Conservation (phyloP, 331 rosid genomes). For the Pyrus hybrid region DNA sequence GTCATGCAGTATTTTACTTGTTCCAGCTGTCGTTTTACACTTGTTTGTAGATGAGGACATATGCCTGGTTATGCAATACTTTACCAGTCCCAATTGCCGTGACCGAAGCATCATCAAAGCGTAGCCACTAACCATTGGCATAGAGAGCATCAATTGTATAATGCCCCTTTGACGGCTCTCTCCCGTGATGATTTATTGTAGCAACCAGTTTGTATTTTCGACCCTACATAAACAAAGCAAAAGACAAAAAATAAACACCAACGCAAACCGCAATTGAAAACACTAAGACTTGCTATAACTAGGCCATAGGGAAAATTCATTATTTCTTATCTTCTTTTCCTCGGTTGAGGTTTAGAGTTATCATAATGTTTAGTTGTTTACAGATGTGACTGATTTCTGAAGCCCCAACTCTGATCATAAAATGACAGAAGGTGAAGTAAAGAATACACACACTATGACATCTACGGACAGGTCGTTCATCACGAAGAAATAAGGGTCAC, state of each 20-base stretch:
- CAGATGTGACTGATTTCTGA: neutral
- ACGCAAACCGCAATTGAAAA: neutral
- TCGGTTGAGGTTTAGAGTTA: neutral
- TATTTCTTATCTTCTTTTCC: neutral
- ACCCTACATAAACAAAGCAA: conserved; percentile 17
- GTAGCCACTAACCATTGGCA: conserved; percentile 67
- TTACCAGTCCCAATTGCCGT: conserved; percentile 45
- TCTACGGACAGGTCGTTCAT: neutral
- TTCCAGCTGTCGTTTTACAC: conserved; percentile 19
- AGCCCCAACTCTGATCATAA: neutral
- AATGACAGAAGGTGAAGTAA: neutral
- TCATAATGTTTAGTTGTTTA: neutral
- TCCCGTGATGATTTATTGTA: conserved; percentile 91
- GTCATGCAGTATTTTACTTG: conserved; percentile 52
- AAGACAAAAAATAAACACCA: neutral
- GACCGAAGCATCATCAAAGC: conserved; percentile 82
- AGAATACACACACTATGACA: neutral
- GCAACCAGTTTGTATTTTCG: conserved; percentile 86
- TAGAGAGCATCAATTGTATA: conserved; percentile 84
- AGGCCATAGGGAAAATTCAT: neutral
- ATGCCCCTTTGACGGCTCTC: conserved; percentile 86
- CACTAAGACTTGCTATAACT: neutral
- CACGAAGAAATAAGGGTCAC: neutral
- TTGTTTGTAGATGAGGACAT: conserved; percentile 80
- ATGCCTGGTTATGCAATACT: conserved; percentile 86